Base-by-base conservation (phyloP, 2,329 filamentous ascomycete species). In the Aspergillus fumigatus region DNA sequence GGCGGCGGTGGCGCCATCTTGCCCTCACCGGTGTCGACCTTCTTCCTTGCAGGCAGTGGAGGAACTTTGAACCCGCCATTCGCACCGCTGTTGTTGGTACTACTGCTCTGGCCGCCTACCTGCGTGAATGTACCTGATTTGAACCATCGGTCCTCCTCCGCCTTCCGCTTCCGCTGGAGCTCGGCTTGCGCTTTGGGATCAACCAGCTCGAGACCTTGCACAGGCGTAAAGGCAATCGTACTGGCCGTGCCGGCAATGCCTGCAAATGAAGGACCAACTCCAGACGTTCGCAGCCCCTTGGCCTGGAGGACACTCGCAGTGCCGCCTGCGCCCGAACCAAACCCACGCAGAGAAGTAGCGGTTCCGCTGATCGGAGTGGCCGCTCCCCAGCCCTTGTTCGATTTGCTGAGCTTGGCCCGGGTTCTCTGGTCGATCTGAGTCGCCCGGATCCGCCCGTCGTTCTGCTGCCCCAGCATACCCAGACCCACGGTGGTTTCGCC, bases 101-200 rank as follows among this genome's bases (percentile, higher is more conserved):
- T 61, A 49, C 58, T 59, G 52, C 60, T 69, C 55, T 73, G 69
- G 47, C 62, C 64, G 9, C 86, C 86, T 55, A 96, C 84, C 73
- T 97, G 92, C 8, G 94, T 97, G 70, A 99, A 99, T 0, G 90
- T 92, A n/a, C 94, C 94, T 49, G 91, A 90, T 75, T 94, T 96
- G 80, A 99, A 99, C 88, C 92, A 99, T 40, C 91, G 82, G 70
- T 97, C 93, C 71, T 96, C 91, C 62, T 97, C 94, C 0, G 91
- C 92, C 72, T 96, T 95, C 61, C 92, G 82, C 79, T 97, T 97
- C 66, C 91, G 84, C 70, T 84, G 92, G 72, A 96, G 83, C 77
- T 97, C 92, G 7, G 90, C 89, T 65, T 92, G 87, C 56, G 89
- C 85, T 79, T 94, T 96, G 23, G 94, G 94, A 72, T 97, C 93